Conservation (phyloP, 306 rosid genomes). For the Spatholobus suberectus region DNA sequence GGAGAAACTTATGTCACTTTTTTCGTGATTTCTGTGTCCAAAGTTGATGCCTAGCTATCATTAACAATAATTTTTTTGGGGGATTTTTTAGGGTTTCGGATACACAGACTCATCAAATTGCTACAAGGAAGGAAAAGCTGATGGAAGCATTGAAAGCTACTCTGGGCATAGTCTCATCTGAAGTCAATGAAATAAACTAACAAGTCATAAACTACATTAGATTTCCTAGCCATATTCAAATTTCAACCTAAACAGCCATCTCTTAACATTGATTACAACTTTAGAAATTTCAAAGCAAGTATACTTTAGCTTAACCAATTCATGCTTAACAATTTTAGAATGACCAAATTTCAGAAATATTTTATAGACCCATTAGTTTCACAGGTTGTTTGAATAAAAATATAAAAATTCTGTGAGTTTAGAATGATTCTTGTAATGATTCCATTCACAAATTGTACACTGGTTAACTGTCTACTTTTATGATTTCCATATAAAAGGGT, state of each 20-base stretch:
- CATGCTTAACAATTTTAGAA: background rate
- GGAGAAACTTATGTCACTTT: background rate
- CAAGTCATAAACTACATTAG: too few species aligned
- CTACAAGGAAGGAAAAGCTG: constrained; percentile 96
- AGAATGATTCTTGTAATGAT: too few species aligned
- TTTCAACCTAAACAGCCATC: too few species aligned
- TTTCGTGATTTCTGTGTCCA: background rate
- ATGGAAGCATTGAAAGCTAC: constrained; percentile 92
- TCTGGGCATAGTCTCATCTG: constrained; percentile 66
- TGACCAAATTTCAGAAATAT: background rate
- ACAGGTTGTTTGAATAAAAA: constrained; percentile 5
- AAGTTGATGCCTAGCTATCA: background rate
- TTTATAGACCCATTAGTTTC: background rate
- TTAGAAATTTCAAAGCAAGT: background rate
- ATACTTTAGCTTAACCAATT: background rate
- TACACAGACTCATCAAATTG: constrained; percentile 95
- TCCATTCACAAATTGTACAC: constrained; percentile 54
- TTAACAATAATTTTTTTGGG: too few species aligned
- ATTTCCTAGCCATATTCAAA: too few species aligned
- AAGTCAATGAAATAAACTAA: constrained; percentile 51
- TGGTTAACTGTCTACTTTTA: constrained; percentile 92
- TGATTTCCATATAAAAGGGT: constrained; percentile 96
- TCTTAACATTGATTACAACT: background rate
- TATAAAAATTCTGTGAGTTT: background rate
- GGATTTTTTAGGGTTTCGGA: constrained; percentile 77